Evolutionary conservation across 305 asterid genomes (phyloP), one percentile per base, ranked within the genome.

Genomic region (Solanum hybrid): DNA sequence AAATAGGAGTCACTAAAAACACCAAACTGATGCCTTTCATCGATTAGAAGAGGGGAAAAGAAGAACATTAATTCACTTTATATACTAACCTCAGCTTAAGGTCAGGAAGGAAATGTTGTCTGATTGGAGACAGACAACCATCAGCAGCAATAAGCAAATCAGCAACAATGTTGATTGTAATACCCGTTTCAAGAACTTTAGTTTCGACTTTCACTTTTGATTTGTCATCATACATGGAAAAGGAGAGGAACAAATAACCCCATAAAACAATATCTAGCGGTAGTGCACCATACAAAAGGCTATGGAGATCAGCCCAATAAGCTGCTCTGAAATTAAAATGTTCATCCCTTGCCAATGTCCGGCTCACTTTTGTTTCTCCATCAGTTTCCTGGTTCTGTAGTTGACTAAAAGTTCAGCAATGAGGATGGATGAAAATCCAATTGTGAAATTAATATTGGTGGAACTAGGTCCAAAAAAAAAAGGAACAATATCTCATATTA

Each of bases 141-240:
- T 97, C 98, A 24, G 98, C 99, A 81, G 98, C 98, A 91, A 96
- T 89, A 60, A 96, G 97, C 92, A 97, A 90, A 91, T 96, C 94
- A n/a, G 96, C 92, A 24, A 77, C 89, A 24, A 94, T 80, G 38
- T 94, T 95, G 14, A 92, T 60, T 22, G 93, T 90, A 88, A 91
- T 90, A 80, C 93, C 94, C 31, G 94, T 93, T 91, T 93, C 93
- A 89, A 95, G 92, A 38, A 89, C 91, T 93, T 94, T 90, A 4
- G 93, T 90, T 89, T 78, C 87, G 79, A 94, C 94, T 51, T 84
- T 73, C 26, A 95, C 96, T 12, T 87, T 85, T 73, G 90, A 88
- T 92, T 91, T 93, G 72, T 92, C 96, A 79, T 89, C 92, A 4
- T 95, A 92, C 17, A 92, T 77, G 88, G 86, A 40, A 32, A 95